A percentile compares a stretch with the other conserved stretches of the same genome.
Evolutionary conservation across 2,329 filamentous ascomycete species (phyloP).

Genomic region (Didymella exigua): DNA sequence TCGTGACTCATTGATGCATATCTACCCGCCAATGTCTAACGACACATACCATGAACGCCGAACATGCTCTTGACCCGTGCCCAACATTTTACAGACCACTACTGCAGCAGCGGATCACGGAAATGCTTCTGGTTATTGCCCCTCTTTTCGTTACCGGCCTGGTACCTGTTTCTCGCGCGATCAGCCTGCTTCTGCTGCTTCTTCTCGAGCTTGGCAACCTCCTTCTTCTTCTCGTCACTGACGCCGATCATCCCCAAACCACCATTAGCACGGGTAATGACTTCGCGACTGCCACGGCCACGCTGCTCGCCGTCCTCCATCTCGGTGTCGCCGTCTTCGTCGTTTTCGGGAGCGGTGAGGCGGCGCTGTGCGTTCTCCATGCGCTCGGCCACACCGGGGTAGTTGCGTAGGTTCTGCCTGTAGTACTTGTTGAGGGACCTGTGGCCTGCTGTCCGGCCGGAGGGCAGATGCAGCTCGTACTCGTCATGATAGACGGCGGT

Average conservation of each 20-base stretch:
- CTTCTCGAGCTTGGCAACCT: slow-evolving; percentile 70
- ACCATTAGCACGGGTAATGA: slow-evolving; percentile 71
- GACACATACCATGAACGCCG: slow-evolving; percentile 11
- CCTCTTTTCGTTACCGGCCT: slow-evolving; percentile 73
- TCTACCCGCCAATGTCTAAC: slow-evolving; percentile 2
- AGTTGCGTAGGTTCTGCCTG: slow-evolving; percentile 86
- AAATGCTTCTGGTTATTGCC: slow-evolving; percentile 80
- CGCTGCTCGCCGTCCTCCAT: slow-evolving; percentile 28
- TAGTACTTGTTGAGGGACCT: slow-evolving; percentile 86
- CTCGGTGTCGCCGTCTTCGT: slow-evolving; percentile 39
- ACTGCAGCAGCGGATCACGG: slow-evolving; percentile 64
- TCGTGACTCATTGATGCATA: slow-evolving; percentile 10
- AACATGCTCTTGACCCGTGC: slow-evolving; percentile 6
- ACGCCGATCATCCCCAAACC: slow-evolving; percentile 78
- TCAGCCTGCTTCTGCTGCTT: slow-evolving; percentile 70
- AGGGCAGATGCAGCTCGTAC: slow-evolving; percentile 90
- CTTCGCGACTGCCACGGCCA: slow-evolving; percentile 45
- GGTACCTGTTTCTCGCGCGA: slow-evolving; percentile 62
- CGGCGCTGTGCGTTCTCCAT: slow-evolving; percentile 69
- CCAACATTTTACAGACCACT: slow-evolving; percentile 11
- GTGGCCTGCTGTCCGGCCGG: slow-evolving; percentile 87
- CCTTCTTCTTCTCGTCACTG: slow-evolving; percentile 73
- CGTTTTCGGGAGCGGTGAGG: slow-evolving; percentile 60
- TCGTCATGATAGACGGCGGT: slow-evolving; percentile 88
- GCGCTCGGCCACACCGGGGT: slow-evolving; percentile 80